A percentile compares a stretch with the other conserved stretches of the same genome.
Evolutionary conservation across 2,329 filamentous ascomycete genomes (phyloP).

Genomic region (Lasiodiplodia hormozganensis): DNA sequence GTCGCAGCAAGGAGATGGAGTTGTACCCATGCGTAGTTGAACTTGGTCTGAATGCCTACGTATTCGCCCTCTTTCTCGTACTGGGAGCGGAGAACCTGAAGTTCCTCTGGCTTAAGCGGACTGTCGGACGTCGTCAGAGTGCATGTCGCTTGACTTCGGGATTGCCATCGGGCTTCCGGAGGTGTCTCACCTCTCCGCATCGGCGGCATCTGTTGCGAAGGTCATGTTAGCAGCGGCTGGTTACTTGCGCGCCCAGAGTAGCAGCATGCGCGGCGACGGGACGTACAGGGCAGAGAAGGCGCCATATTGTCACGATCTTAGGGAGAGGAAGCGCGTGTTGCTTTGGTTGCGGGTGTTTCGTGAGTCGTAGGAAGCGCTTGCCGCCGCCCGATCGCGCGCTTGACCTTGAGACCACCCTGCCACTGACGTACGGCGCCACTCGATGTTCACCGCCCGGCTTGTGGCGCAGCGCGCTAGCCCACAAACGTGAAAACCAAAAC

Average conservation of each 20-base stretch:
- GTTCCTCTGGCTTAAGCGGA: slow-evolving; percentile 87
- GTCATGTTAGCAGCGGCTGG: slow-evolving; percentile 8
- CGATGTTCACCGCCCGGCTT: slow-evolving; percentile 8
- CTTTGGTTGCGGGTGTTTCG: not conserved
- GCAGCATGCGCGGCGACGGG: not conserved
- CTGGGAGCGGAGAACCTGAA: slow-evolving; percentile 89
- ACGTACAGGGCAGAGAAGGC: slow-evolving; percentile 28
- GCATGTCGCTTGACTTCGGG: not conserved
- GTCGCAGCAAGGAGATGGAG: not conserved
- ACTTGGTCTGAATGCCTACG: slow-evolving; percentile 96
- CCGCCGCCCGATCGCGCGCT: not conserved
- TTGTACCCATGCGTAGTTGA: slow-evolving; percentile 98
- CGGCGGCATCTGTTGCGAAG: slow-evolving; percentile 80
- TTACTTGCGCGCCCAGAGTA: too few species aligned
- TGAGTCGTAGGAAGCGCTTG: slow-evolving; percentile 1
- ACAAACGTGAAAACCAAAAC: slow-evolving; percentile 25
- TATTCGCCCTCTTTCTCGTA: slow-evolving; percentile 98
- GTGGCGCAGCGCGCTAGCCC: slow-evolving; percentile 18
- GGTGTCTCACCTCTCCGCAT: slow-evolving; percentile 84
- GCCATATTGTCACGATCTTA: slow-evolving; percentile 15
- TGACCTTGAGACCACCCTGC: not conserved
- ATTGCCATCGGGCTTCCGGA: slow-evolving; percentile 9
- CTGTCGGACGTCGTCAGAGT: slow-evolving; percentile 52
- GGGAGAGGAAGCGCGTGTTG: not conserved
- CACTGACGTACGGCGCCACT: slow-evolving; percentile 21